These are phyloP conservation scores for Arthroderma sp. DNA, from an alignment of 2,329 filamentous ascomycete species.

Conservation along the genomic window DNA sequence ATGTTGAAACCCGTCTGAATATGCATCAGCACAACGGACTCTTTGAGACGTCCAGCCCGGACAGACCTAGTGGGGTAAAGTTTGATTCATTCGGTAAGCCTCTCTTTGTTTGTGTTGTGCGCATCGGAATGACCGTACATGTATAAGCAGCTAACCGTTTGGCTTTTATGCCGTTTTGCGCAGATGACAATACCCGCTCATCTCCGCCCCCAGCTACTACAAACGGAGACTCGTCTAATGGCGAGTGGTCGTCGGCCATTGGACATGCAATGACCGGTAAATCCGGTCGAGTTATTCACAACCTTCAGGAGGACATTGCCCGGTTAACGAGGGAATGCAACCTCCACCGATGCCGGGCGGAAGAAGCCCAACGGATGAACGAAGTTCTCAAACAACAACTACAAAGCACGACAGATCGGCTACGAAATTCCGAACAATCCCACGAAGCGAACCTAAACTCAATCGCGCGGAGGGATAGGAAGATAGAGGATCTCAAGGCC, in stretches of 20 bases:
- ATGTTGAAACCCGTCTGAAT: slow-evolving; percentile 30
- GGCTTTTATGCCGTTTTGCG: not conserved
- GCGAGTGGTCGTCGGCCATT: slow-evolving; percentile 38
- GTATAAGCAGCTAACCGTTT: not conserved
- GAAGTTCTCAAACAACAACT: slow-evolving; percentile 33
- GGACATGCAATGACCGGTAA: slow-evolving; percentile 38
- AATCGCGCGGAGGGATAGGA: slow-evolving; percentile 35
- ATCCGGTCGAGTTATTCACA: slow-evolving; percentile 38
- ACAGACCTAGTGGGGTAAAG: slow-evolving; percentile 14
- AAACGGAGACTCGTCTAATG: slow-evolving; percentile 17
- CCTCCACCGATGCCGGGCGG: slow-evolving; percentile 31
- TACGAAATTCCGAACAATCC: slow-evolving; percentile 32
- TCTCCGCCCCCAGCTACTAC: slow-evolving; percentile 17
- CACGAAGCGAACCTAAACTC: slow-evolving; percentile 35
- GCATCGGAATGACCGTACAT: not conserved
- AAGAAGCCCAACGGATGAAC: slow-evolving; percentile 35
- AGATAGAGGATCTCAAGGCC: slow-evolving; percentile 32
- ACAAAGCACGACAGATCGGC: slow-evolving; percentile 32
- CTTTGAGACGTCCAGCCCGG: slow-evolving; percentile 19
- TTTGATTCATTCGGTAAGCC: not conserved
- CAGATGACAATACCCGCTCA: slow-evolving; percentile 3
- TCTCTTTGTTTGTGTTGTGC: not conserved
- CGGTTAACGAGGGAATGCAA: slow-evolving; percentile 35
- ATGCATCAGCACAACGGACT: slow-evolving; percentile 31
- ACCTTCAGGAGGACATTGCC: slow-evolving; percentile 38